phyloP scores from a whole-genome alignment of 345 rosid species.

The Acer negundo region DNA sequence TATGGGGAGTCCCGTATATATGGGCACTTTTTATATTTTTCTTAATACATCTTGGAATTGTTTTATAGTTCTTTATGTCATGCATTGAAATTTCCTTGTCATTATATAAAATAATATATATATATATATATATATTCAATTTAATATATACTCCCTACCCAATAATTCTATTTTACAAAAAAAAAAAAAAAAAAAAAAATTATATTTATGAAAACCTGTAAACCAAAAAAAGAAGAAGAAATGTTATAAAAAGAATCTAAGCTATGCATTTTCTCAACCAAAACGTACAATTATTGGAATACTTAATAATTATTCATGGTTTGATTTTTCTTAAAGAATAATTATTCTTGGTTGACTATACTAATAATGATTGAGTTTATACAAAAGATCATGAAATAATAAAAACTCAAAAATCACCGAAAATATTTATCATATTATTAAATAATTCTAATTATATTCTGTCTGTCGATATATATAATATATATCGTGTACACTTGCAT shows the following conservation, averaged over 20 bases:
- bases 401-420: background rate
- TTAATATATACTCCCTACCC: no score
- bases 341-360: background rate
- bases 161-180: no score
- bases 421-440: background rate
- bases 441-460: background rate
- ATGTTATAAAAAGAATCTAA: background rate
- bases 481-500: background rate
- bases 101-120: no score
- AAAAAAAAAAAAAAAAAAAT: no score
- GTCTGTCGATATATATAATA: background rate
- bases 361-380: background rate
- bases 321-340: no score
- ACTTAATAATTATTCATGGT: background rate
- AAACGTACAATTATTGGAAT: background rate
- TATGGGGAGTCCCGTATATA: background rate
- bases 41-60: background rate
- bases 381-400: background rate
- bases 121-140: no score
- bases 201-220: background rate
- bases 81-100: background rate
- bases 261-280: background rate
- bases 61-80: background rate
- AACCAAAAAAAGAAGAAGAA: no score
- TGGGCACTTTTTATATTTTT: background rate